These are phyloP conservation scores for Iberis pinnata DNA, from an alignment of 345 rosid genomes.

Conservation along the genomic window DNA sequence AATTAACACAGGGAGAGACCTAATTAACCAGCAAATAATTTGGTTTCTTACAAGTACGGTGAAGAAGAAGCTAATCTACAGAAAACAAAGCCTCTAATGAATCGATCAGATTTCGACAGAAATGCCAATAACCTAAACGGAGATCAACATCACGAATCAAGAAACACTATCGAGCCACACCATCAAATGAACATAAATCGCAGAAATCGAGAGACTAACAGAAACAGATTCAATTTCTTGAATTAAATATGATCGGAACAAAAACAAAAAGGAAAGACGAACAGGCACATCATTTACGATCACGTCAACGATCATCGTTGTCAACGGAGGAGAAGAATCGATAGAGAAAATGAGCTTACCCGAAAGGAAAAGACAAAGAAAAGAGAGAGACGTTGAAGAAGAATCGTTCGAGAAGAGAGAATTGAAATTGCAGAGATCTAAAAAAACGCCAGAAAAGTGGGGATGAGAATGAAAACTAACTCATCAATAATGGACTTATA, in stretches of 20 bases:
- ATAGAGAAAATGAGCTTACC: background rate
- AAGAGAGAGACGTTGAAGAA: background rate
- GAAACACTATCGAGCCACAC: no score
- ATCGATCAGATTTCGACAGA: background rate
- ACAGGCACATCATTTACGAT: no score
- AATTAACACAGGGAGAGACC: no score
- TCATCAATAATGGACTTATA: constrained; percentile 21
- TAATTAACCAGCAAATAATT: no score
- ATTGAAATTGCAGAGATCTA: constrained; percentile 24
- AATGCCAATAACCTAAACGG: background rate
- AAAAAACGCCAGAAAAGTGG: background rate
- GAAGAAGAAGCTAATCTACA: no score
- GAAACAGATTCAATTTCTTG: background rate
- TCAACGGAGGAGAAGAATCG: background rate
- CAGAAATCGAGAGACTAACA: background rate
- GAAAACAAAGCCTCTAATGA: background rate
- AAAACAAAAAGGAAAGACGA: background rate
- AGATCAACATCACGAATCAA: background rate
- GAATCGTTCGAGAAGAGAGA: background rate
- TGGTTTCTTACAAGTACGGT: no score
- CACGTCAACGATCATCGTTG: background rate
- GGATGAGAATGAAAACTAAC: background rate
- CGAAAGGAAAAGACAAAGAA: no score
- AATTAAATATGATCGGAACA: no score
- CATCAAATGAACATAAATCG: background rate